Evolutionary conservation across 2,329 filamentous ascomycete genomes (phyloP).

Genomic region (Fusarium sp.): DNA sequence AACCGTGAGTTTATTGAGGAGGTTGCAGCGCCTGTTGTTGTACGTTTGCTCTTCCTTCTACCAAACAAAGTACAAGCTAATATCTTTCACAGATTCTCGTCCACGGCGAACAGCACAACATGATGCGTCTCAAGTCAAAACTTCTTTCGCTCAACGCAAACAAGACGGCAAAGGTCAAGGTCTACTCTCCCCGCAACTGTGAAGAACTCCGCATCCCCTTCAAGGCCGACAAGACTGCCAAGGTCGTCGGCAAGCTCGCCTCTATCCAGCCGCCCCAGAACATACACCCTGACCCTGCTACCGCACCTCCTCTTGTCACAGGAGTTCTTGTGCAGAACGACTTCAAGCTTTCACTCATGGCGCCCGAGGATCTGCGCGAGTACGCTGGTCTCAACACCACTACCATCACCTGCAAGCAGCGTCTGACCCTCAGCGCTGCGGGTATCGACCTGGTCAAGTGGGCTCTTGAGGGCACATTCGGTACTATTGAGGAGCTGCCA

Average conservation of each 20-base stretch:
- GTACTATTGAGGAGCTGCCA: conserved; percentile 79
- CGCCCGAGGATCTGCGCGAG: conserved; percentile 93
- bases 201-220: conserved; percentile 96
- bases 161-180: conserved; percentile 85
- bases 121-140: conserved; percentile 97
- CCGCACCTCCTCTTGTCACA: conserved; percentile 71
- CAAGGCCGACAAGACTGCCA: conserved; percentile 93
- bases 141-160: conserved; percentile 90
- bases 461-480: conserved; percentile 95
- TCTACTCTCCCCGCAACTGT: conserved; percentile 94
- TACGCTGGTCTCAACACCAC: conserved; percentile 98
- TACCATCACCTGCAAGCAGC: conserved; percentile 91
- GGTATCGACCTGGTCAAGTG: conserved; percentile 92
- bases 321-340: conserved; percentile 97
- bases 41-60: conserved; percentile 61
- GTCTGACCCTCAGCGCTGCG: conserved; percentile 86
- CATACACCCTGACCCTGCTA: conserved; percentile 29
- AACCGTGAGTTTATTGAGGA: conserved; percentile 98
- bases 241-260: conserved; percentile 94
- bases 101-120: conserved; percentile 96
- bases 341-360: conserved; percentile 97
- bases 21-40: conserved; percentile 89
- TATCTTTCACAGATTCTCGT: conserved; percentile 79
- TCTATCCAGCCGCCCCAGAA: conserved; percentile 76
- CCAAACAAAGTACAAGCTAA: conserved; percentile 10